These are phyloP conservation scores for Clitopilus hobsonii DNA, from an alignment of 768 basidiomycete species.

Conservation along the genomic window DNA sequence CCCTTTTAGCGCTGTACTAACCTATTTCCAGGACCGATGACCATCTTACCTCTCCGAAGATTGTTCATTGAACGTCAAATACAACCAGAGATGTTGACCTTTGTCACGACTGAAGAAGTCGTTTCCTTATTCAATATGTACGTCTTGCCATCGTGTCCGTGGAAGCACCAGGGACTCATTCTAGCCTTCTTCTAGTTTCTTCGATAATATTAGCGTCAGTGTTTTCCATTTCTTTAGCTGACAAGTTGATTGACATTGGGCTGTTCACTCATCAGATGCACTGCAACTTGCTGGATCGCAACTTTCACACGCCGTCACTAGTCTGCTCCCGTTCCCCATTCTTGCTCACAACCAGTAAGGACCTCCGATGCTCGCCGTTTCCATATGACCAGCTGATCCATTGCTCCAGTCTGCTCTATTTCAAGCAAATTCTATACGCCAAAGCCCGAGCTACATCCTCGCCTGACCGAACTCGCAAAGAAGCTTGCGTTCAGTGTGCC, in stretches of 20 bases:
- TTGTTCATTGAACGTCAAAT: constrained; percentile 85
- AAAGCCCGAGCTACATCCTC: constrained; percentile 77
- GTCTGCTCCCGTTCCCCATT: constrained; percentile 95
- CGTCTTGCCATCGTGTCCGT: constrained; percentile 22
- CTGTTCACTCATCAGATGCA: constrained; percentile 50
- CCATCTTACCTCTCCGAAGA: constrained; percentile 76
- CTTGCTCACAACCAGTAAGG: constrained; percentile 85
- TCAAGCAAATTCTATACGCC: constrained; percentile 84
- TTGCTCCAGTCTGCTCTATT: constrained; percentile 80
- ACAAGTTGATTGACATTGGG: constrained; percentile 4
- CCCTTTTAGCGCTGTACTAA: constrained; percentile 1
- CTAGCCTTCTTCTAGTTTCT: constrained; percentile 46
- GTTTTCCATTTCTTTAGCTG: constrained; percentile 1
- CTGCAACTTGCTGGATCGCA: constrained; percentile 74
- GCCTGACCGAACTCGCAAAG: constrained; percentile 77
- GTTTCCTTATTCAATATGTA: constrained; percentile 88
- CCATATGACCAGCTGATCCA: background rate
- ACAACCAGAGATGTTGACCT: constrained; percentile 91
- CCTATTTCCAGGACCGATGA: constrained; percentile 71
- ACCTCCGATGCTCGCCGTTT: constrained; percentile 3
- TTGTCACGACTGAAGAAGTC: constrained; percentile 85
- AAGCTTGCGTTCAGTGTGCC: constrained; percentile 87
- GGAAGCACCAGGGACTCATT: background rate
- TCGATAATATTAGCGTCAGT: constrained; percentile 70
- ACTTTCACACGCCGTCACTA: constrained; percentile 91